Percentiles rank a stretch among this genome's conserved stretches.
Conservation (phyloP, 257 asterid genomes). For the Cynanchum wilfordii region DNA sequence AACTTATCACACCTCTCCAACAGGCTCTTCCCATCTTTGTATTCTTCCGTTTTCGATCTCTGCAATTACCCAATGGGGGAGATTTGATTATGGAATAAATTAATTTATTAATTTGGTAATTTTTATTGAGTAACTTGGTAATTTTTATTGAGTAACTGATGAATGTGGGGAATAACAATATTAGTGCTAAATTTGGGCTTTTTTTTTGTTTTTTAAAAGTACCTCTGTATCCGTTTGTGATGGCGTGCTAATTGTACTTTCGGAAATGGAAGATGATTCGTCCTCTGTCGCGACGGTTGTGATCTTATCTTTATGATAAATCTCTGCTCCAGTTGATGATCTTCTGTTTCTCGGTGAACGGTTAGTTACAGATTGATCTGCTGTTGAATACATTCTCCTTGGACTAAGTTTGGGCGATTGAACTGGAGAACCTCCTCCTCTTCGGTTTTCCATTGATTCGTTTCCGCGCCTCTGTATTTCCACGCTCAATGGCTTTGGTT, state of each 20-base stretch:
- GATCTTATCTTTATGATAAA: conserved; percentile 47
- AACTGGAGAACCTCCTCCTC: conserved; percentile 42
- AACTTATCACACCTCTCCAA: conserved; percentile 91
- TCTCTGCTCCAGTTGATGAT: conserved; percentile 28
- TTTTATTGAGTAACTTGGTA: no score
- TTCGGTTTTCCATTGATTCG: conserved; percentile 42
- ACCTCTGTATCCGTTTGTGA: conserved; percentile 76
- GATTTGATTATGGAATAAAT: neutral
- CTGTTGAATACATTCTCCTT: conserved; percentile 32
- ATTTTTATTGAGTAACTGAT: neutral
- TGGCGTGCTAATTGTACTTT: conserved; percentile 62
- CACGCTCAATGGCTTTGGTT: conserved; percentile 50
- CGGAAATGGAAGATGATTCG: conserved; percentile 73
- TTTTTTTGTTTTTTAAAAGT: neutral
- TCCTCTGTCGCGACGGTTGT: conserved; percentile 47
- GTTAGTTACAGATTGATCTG: conserved; percentile 32
- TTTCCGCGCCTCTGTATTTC: conserved; percentile 49
- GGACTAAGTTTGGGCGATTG: conserved; percentile 60
- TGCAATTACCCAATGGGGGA: conserved; percentile 14
- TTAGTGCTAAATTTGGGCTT: no score
- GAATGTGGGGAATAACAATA: neutral
- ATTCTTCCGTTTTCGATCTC: conserved; percentile 64
- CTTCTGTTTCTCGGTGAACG: conserved; percentile 50
- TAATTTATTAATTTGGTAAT: no score
- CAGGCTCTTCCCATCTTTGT: conserved; percentile 60